phyloP scores from a whole-genome alignment of 2,329 filamentous ascomycete species.

The Pseudophaeomoniella oleicola region DNA sequence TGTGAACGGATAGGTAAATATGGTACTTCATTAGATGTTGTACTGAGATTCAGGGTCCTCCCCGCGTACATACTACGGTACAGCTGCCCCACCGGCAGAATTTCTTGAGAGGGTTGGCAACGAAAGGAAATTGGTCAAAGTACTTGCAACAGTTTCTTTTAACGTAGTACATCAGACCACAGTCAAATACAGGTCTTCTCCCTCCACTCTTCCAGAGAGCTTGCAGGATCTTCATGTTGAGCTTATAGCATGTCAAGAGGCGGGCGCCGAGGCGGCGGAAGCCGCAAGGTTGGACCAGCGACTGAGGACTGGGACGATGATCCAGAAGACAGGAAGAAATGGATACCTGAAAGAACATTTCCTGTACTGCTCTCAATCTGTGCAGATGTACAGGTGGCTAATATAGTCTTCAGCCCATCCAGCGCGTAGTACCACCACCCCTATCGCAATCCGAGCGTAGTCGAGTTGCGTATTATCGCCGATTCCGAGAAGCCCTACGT shows the following conservation, averaged over 20 bases:
- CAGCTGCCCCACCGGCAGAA: not conserved
- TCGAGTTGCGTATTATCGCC: conserved; percentile 35
- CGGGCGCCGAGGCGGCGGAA: not conserved
- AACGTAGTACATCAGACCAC: too few relatives aligned
- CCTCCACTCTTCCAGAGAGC: too few relatives aligned
- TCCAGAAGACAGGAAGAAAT: not conserved
- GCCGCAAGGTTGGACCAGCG: not conserved
- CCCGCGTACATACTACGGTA: too few relatives aligned
- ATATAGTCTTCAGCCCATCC: not conserved
- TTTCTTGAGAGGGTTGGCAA: too few relatives aligned
- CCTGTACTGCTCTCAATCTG: too few relatives aligned
- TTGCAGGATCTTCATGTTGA: too few relatives aligned
- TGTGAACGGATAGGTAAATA: too few relatives aligned
- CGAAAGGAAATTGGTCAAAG: too few relatives aligned
- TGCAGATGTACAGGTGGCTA: not conserved
- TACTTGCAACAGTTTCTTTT: too few relatives aligned
- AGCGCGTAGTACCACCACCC: conserved; percentile 7
- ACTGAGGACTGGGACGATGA: not conserved
- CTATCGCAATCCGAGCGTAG: conserved; percentile 29
- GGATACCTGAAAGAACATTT: not conserved
- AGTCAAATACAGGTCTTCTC: too few relatives aligned
- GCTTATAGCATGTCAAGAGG: not conserved
- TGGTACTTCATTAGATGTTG: too few relatives aligned
- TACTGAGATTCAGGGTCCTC: too few relatives aligned
- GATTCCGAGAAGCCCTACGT: conserved; percentile 39